Conservation (phyloP, 2,329 filamentous ascomycete species). For the Colletotrichum musicola region DNA sequence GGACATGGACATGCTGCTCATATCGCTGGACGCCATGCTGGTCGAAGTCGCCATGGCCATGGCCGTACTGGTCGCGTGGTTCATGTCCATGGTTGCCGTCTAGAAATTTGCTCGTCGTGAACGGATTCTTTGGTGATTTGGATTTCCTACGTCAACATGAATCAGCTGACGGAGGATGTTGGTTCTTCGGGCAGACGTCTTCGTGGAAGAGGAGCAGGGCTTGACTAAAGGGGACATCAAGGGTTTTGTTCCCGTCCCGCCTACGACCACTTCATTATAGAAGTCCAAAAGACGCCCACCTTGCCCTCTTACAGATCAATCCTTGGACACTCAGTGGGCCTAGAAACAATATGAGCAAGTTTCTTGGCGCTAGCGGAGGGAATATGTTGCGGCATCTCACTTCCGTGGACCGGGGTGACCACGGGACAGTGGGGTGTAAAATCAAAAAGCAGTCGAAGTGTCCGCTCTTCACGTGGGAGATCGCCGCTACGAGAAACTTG, state of each 20-base stretch:
- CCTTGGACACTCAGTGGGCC: neutral
- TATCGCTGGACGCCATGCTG: constrained; percentile 1
- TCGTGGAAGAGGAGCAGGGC: neutral
- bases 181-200: neutral
- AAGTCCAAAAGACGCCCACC: neutral
- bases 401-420: constrained; percentile 2
- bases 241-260: neutral
- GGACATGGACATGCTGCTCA: constrained; percentile 49
- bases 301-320: neutral
- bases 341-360: constrained; percentile 20
- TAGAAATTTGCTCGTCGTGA: neutral
- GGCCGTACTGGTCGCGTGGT: constrained; percentile 19
- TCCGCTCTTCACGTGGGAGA: constrained; percentile 8
- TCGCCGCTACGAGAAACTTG: neutral
- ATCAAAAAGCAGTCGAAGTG: neutral
- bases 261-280: neutral
- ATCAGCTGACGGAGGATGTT: neutral
- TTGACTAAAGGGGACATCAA: too few species aligned
- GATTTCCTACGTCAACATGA: too few species aligned
- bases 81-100: constrained; percentile 32
- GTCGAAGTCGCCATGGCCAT: constrained; percentile 31
- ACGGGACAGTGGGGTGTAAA: constrained; percentile 18
- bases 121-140: too few species aligned
- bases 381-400: constrained; percentile 16
- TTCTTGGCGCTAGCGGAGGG: constrained; percentile 1